Evolutionary conservation across 805 yeast genomes (phyloP).

Genomic region (Candida easanensis): DNA sequence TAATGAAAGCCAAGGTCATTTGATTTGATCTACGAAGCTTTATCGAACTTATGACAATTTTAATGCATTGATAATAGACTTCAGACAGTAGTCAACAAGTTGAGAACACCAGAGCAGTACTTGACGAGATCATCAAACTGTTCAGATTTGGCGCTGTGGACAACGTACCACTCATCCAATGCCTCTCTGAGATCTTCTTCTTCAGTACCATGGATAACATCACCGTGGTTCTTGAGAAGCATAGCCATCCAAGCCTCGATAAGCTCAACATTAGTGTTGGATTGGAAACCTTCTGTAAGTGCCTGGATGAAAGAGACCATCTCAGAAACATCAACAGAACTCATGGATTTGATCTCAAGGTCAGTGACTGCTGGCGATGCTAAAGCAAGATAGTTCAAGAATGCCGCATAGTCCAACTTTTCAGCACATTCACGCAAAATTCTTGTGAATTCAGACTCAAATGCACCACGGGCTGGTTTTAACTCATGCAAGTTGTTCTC

Average conservation of each 20-base stretch:
- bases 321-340: conserved; percentile 59
- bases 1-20: conserved; percentile 7
- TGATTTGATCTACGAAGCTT: neutral
- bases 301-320: conserved; percentile 66
- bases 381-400: conserved; percentile 52
- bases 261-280: conserved; percentile 67
- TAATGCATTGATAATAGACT: neutral
- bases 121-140: conserved; percentile 66
- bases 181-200: conserved; percentile 42
- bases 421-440: conserved; percentile 51
- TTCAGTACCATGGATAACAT: conserved; percentile 50
- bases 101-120: conserved; percentile 78
- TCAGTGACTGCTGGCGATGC: conserved; percentile 80
- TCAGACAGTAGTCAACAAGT: conserved; percentile 43
- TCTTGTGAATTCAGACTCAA: conserved; percentile 74
- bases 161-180: conserved; percentile 46
- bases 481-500: conserved; percentile 16
- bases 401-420: conserved; percentile 39
- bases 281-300: conserved; percentile 51
- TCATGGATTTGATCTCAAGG: conserved; percentile 80
- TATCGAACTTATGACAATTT: no score
- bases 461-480: conserved; percentile 39
- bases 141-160: conserved; percentile 40
- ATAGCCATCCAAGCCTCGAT: conserved; percentile 77
- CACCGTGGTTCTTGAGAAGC: conserved; percentile 79